Evolutionary conservation across 2,329 filamentous ascomycete genomes (phyloP), one percentile per base, ranked within the genome.

Genomic region (Fusarium verticillioides): DNA sequence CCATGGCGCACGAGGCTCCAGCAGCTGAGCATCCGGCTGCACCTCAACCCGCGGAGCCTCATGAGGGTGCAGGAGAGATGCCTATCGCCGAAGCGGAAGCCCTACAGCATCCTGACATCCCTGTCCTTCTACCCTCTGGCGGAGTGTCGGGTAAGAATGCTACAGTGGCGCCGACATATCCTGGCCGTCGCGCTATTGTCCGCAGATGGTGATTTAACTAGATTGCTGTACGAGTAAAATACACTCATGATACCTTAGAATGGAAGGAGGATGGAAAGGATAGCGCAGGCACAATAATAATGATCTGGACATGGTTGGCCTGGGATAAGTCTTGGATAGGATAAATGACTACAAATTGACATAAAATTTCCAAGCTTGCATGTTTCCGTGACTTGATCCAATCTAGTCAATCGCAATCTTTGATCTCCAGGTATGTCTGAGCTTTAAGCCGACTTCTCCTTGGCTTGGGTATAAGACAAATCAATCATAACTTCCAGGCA

Each of bases 261-360:
- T 26, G 30, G 13, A 8, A 50, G 11, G 21, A 34, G 4, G 32
- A 21, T 23, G 21, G 61, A 3, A 37, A 59, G 60, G 34, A 40
- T 28, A 42, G 42, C 46, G 32, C 34, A 44, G 63, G 42, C 63
- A 65, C 26, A 66, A 23, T 66, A 66, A 66, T 66, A 60, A 60
- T 66, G 63, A 59, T 66, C 32, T 66, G 61, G 50, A 66, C 32
- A 18, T 49, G 44, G 37, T 23, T 66, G 37, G 50, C 50, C 46
- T 63, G 36, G 42, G 61, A 66, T 50, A 66, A 60, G 32, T 66
- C 61, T 60, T 66, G 54, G 63, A 66, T 66, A 66, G 43, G 61
- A 66, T 39, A 63, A 66, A 59, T 66, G 54, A 66, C 21, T 50
- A 34, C 28, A 66, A 60, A 39, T 60, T 50, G 43, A 66, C 34